Evolutionary conservation across 139 green algal species (phyloP).

Genomic region (Deuterostichococcus epilithicus): DNA sequence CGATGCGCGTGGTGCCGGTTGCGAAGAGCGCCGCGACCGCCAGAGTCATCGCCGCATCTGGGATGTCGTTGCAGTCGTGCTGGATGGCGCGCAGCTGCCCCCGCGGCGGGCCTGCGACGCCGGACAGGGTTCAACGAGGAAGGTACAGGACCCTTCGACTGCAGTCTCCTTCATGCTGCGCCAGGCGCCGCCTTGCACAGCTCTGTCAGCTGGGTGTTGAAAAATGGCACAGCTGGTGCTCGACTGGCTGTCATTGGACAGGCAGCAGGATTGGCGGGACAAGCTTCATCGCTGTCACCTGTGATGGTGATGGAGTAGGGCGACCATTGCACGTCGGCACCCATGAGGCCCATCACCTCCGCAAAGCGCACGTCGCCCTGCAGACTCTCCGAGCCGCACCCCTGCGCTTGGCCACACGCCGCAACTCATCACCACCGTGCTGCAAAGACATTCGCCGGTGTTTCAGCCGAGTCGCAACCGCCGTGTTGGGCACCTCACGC

Average conservation of each 20-base stretch:
- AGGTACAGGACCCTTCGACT: not conserved
- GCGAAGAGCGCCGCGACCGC: constrained; percentile 95
- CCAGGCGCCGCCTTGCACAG: not conserved
- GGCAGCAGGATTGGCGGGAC: no score
- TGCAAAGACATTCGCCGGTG: no score
- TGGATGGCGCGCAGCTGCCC: constrained; percentile 83
- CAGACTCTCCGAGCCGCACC: constrained; percentile 89
- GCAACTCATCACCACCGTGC: no score
- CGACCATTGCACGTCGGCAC: constrained; percentile 85
- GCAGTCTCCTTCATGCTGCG: not conserved
- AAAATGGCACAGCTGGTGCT: constrained; percentile 27
- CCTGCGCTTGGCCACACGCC: no score
- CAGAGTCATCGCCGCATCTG: constrained; percentile 98
- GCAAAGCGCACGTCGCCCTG: constrained; percentile 93
- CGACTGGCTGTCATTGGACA: no score
- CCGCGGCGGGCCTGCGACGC: constrained; percentile 38
- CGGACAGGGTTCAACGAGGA: not conserved
- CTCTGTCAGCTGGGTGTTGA: not conserved
- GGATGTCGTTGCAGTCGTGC: constrained; percentile 98
- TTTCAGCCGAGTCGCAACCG: no score
- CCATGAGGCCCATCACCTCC: constrained; percentile 95
- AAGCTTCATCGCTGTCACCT: constrained; percentile 38
- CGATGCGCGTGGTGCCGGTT: constrained; percentile 84
- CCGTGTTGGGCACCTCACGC: no score
- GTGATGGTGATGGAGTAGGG: constrained; percentile 92